These are phyloP conservation scores for Cladophialophora chaetospira DNA, from an alignment of 2,329 filamentous ascomycete genomes.

Conservation along the genomic window DNA sequence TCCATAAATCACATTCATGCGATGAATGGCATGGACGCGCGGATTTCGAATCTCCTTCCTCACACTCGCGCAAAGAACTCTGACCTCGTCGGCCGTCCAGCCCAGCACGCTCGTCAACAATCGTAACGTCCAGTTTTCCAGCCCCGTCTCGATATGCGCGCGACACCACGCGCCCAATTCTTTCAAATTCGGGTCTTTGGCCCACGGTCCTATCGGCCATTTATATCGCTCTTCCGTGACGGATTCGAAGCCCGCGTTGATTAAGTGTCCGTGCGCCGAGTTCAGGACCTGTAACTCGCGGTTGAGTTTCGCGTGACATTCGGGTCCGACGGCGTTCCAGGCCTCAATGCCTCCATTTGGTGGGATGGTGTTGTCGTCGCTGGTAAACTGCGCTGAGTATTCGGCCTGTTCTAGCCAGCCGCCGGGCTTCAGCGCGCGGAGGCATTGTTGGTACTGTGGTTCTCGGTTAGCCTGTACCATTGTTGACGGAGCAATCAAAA, in stretches of 20 bases:
- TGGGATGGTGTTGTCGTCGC: slow-evolving; percentile 42
- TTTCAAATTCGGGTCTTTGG: slow-evolving; percentile 35
- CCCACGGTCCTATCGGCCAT: slow-evolving; percentile 38
- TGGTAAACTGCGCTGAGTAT: slow-evolving; percentile 21
- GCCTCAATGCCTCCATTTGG: slow-evolving; percentile 38
- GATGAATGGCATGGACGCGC: slow-evolving; percentile 24
- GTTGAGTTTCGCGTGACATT: slow-evolving; percentile 37
- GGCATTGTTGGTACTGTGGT: slow-evolving; percentile 30
- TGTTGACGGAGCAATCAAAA: too few relatives aligned
- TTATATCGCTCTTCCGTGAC: slow-evolving; percentile 37
- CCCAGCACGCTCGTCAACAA: slow-evolving; percentile 37
- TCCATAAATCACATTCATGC: slow-evolving; percentile 27
- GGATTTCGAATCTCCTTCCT: slow-evolving; percentile 20
- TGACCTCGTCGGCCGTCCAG: slow-evolving; percentile 30
- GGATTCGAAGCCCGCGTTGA: slow-evolving; percentile 37
- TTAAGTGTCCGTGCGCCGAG: slow-evolving; percentile 32
- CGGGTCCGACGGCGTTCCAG: slow-evolving; percentile 37
- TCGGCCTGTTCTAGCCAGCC: slow-evolving; percentile 45
- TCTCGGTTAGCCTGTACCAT: too few relatives aligned
- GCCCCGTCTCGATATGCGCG: slow-evolving; percentile 35
- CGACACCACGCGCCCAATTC: slow-evolving; percentile 36
- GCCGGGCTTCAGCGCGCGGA: slow-evolving; percentile 40
- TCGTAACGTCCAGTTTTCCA: slow-evolving; percentile 39
- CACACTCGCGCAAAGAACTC: slow-evolving; percentile 22
- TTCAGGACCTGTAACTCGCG: slow-evolving; percentile 37